Evolutionary conservation across 192 early-diverging fungal genomes (phyloP).

Genomic region (Glomus cerebriforme): DNA sequence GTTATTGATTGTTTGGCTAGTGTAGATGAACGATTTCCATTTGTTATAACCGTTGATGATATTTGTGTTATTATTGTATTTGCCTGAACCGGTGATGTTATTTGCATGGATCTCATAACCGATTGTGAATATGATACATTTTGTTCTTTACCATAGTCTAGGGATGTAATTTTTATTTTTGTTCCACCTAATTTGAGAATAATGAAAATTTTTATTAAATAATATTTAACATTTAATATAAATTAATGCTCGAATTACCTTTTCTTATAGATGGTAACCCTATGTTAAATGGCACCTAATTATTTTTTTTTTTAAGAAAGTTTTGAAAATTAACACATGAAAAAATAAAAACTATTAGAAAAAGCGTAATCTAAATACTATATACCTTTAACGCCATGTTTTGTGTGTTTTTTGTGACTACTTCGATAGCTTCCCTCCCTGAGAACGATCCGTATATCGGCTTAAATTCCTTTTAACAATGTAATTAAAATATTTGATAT

Average conservation of each 20-base stretch:
- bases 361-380: not conserved
- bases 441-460: constrained; percentile 1
- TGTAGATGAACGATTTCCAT: not conserved
- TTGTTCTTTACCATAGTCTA: not conserved
- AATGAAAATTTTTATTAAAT: not conserved
- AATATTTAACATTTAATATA: not conserved
- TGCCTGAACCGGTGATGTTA: not conserved
- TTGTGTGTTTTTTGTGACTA: not conserved
- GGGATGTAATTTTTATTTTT: not conserved
- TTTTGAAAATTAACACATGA: not conserved
- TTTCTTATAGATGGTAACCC: not conserved
- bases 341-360: not conserved
- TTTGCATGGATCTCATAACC: not conserved
- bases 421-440: not conserved
- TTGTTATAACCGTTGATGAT: not conserved
- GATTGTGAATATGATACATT: not conserved
- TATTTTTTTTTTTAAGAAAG: not conserved
- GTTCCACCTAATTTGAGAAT: not conserved
- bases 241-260: not conserved
- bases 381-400: not conserved
- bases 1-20: not conserved
- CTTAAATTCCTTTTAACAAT: not conserved
- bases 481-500: not conserved
- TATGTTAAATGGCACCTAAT: not conserved
- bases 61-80: not conserved